A percentile compares a stretch with the other conserved stretches of the same genome.
Evolutionary conservation across 1,139 yeast genomes (phyloP).

Genomic region (Protomyces arabidopsidicola): DNA sequence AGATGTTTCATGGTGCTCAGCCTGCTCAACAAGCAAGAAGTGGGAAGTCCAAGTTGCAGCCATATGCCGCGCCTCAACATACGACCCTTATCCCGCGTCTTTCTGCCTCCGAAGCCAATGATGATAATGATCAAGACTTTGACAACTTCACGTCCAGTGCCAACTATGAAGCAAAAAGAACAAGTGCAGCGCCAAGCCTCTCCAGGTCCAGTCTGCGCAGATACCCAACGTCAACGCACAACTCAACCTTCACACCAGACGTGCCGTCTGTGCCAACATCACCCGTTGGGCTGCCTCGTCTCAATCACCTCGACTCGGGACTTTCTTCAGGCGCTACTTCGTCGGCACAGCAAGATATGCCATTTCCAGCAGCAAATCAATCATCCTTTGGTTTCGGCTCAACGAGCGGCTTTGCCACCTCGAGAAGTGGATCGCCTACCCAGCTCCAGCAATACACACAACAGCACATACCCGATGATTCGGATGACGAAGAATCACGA

Average conservation of each 20-base stretch:
- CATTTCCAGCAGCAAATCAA: background rate
- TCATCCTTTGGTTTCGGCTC: background rate
- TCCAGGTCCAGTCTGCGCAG: constrained; percentile 6
- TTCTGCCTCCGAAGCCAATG: constrained; percentile 29
- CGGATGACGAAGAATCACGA: constrained; percentile 11
- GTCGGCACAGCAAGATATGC: background rate
- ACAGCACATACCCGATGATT: constrained; percentile 6
- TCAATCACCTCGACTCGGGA: background rate
- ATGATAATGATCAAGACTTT: constrained; percentile 26
- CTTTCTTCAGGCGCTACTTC: background rate
- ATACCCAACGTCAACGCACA: constrained; percentile 15
- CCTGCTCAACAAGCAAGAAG: constrained; percentile 9
- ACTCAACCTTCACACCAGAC: constrained; percentile 6
- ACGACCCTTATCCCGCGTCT: constrained; percentile 29
- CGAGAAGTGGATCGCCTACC: constrained; percentile 21
- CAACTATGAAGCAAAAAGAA: background rate
- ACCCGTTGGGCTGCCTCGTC: background rate
- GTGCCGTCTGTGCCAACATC: constrained; percentile 1
- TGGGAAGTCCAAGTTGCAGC: constrained; percentile 9
- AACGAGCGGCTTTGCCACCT: background rate
- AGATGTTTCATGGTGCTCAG: constrained; percentile 12
- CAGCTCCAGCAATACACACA: constrained; percentile 20
- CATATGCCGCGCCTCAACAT: constrained; percentile 29
- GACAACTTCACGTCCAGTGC: constrained; percentile 12
- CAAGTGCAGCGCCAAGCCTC: constrained; percentile 17